Base-by-base conservation (phyloP, 2,329 filamentous ascomycete genomes). In the Fusarium fracticaudum region DNA sequence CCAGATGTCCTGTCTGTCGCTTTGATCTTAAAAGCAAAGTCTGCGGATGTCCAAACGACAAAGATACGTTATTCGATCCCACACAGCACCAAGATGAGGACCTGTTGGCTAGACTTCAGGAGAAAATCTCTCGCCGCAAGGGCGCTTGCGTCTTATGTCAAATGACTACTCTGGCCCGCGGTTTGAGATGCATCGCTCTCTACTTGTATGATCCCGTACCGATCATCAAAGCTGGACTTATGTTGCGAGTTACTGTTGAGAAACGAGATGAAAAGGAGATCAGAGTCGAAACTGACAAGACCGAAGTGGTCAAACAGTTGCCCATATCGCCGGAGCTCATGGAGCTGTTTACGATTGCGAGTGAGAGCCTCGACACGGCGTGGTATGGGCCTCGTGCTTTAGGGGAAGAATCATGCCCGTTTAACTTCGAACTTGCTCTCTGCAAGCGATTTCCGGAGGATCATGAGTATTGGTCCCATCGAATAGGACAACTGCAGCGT, bases 1-100 rank as follows among this genome's bases (percentile, higher is more conserved):
- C 40, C 24, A 38, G 3, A 15, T 72, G 69, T 8, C 69, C 64
- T 12, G n/a, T 24, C 8, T 72, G 69, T 18, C 43, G 38, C 12
- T 31, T 3, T 8, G 18, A 12, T 8, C 31, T 48, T 11, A 11
- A 5, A 35, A 20, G 31, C 12, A 14, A 2, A 8, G 2, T 2
- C 12, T 68, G 66, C 5, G 8, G 13, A 5, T 61, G 63, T 11
- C 11, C 17, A 11, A 37, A 29, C n/a, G 43, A 41, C 24, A 5
- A 14, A 17, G 54, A 57, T 12, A 14, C 18, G 2, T 1, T 60
- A 3, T 45, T 64, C 11, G 4, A 15, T 10, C 33, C 20, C 14
- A 29, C 14, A 10, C 14, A 31, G 26, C 11, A 31, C 7, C 51
- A 55, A 55, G 15, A 55, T 8, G 37, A 43, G 15, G 22, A 12